Conservation (phyloP, 2,329 filamentous ascomycete species). For the Magnaporthiopsis poae region DNA sequence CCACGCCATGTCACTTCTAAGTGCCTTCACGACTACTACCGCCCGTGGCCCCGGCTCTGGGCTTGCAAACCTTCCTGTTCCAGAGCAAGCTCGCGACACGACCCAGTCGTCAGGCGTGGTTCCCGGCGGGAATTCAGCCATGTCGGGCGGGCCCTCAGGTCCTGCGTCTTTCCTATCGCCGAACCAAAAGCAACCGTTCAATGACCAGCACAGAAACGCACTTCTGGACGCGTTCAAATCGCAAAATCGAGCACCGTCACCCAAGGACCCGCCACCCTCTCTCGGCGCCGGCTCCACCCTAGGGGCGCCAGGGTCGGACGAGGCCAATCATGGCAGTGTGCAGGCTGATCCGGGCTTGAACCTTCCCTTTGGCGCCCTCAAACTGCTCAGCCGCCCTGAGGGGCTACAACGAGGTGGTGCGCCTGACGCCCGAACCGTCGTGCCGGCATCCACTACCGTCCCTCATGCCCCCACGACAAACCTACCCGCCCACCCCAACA, state of each 20-base stretch:
- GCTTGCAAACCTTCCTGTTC: slow-evolving; percentile 7
- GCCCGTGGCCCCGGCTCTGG: slow-evolving; percentile 12
- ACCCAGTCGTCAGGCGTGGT: background rate
- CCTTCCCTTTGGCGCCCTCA: slow-evolving; percentile 29
- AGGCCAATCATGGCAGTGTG: slow-evolving; percentile 22
- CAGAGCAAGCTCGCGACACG: slow-evolving; percentile 8
- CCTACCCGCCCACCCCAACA: background rate
- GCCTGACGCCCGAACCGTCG: background rate
- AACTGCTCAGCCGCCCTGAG: slow-evolving; percentile 28
- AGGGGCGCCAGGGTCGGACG: slow-evolving; percentile 11
- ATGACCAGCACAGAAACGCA: slow-evolving; percentile 12
- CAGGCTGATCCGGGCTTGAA: slow-evolving; percentile 27
- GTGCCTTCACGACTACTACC: slow-evolving; percentile 27
- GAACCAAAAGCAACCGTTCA: slow-evolving; percentile 4
- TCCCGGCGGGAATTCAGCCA: background rate
- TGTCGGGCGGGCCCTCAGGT: slow-evolving; percentile 4
- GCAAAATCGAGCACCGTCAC: background rate
- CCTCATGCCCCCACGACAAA: background rate
- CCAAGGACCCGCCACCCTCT: background rate
- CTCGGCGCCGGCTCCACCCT: background rate
- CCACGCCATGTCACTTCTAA: slow-evolving; percentile 29
- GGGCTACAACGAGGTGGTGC: slow-evolving; percentile 10
- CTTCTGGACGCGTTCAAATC: slow-evolving; percentile 32
- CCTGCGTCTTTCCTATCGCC: background rate
- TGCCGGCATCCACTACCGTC: background rate